These are phyloP conservation scores for Xylaria nigripes DNA, from an alignment of 495 filamentous ascomycete genomes.

Conservation along the genomic window DNA sequence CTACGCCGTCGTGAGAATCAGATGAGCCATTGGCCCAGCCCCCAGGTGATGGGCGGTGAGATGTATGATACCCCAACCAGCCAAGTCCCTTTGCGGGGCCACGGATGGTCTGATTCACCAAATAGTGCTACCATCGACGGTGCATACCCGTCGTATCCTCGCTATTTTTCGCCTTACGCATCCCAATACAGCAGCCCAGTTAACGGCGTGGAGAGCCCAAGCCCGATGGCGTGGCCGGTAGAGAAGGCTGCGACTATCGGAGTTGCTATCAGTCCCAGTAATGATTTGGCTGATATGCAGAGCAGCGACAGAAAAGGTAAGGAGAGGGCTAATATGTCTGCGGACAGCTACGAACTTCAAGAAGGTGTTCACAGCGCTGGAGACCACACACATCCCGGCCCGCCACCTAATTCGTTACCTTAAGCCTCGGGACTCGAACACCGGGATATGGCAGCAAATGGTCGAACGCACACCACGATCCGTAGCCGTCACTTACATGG, in stretches of 20 bases:
- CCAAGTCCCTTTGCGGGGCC: conserved; percentile 34
- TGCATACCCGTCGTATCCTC: conserved; percentile 23
- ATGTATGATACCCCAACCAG: conserved; percentile 43
- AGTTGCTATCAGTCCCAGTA: conserved; percentile 20
- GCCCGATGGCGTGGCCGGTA: conserved; percentile 21
- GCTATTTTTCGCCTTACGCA: conserved; percentile 42
- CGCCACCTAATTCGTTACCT: conserved; percentile 3
- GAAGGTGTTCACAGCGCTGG: conserved; percentile 23
- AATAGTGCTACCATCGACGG: conserved; percentile 34
- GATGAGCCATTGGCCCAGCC: conserved; percentile 32
- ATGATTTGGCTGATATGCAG: conserved; percentile 7
- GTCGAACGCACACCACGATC: neutral
- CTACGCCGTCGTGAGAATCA: conserved; percentile 32
- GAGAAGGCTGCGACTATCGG: conserved; percentile 23
- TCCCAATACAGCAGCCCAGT: conserved; percentile 42
- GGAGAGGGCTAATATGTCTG: conserved; percentile 18
- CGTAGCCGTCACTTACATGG: conserved; percentile 3
- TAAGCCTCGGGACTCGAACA: conserved; percentile 20
- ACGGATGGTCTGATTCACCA: conserved; percentile 39
- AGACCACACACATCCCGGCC: conserved; percentile 6
- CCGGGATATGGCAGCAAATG: conserved; percentile 23
- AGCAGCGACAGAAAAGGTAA: conserved; percentile 25
- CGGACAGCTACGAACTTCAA: conserved; percentile 27
- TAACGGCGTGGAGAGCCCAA: conserved; percentile 26
- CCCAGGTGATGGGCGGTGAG: conserved; percentile 25